These are phyloP conservation scores for Xylariaceae sp. DNA, from an alignment of 2,329 filamentous ascomycete genomes.

Conservation along the genomic window DNA sequence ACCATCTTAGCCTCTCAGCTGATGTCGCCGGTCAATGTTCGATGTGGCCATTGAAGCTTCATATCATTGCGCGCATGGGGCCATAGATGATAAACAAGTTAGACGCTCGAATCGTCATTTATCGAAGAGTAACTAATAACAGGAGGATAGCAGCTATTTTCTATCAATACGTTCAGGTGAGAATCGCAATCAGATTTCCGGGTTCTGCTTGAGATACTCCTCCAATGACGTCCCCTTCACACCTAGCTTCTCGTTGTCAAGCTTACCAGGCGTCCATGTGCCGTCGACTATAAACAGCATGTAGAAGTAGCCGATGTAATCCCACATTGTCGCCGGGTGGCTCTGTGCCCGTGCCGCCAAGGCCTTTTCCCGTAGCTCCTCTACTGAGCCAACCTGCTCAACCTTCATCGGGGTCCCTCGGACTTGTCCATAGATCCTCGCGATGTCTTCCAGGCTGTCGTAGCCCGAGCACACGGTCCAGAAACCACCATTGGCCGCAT, in stretches of 20 bases:
- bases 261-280: conserved; percentile 19
- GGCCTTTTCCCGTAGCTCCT: conserved; percentile 26
- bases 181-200: conserved; percentile 19
- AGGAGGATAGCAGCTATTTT: too few species aligned
- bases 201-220: conserved; percentile 30
- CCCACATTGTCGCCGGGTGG: conserved; percentile 24
- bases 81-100: too few species aligned
- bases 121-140: too few species aligned
- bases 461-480: conserved; percentile 31
- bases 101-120: too few species aligned
- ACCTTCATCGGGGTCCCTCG: conserved; percentile 19
- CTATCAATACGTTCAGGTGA: too few species aligned
- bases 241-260: conserved; percentile 33
- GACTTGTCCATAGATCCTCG: conserved; percentile 25
- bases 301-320: conserved; percentile 34
- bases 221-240: conserved; percentile 25
- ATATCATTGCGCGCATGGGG: too few species aligned
- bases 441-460: conserved; percentile 25
- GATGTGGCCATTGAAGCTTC: too few species aligned
- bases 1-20: too few species aligned
- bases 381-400: conserved; percentile 25
- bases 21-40: too few species aligned
- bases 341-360: conserved; percentile 16
- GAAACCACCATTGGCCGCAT: conserved; percentile 26
- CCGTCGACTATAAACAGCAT: conserved; percentile 25